Percentiles rank a stretch among this genome's conserved stretches.
Conservation (phyloP, 129 eudicot genomes). For the Flaveria robusta region DNA sequence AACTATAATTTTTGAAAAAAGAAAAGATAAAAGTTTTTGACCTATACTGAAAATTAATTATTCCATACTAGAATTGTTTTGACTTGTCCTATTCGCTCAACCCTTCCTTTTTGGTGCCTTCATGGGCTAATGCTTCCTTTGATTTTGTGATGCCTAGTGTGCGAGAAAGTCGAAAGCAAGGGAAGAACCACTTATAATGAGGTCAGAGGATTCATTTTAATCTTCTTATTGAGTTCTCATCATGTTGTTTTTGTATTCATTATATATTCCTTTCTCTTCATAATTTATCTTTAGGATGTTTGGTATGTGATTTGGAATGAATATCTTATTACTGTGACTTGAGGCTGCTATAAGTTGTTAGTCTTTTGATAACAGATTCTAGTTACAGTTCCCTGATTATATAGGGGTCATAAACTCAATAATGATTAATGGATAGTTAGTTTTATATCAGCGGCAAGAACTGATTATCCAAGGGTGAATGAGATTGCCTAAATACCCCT, state of each 20-base stretch:
- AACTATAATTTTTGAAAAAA: too few relatives aligned
- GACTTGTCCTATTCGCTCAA: not conserved
- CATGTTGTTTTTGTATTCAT: not conserved
- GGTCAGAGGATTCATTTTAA: slow-evolving; percentile 48
- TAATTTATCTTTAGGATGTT: not conserved
- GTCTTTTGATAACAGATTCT: slow-evolving; percentile 1
- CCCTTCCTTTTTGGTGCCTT: not conserved
- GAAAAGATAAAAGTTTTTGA: not conserved
- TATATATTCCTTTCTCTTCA: not conserved
- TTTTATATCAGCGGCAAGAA: slow-evolving; percentile 13
- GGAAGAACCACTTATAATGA: slow-evolving; percentile 87
- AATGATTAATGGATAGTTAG: not conserved
- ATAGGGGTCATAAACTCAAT: not conserved
- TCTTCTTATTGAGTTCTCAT: slow-evolving; percentile 19
- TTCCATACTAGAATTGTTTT: not conserved
- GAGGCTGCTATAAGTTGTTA: not conserved
- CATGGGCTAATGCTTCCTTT: slow-evolving; percentile 17
- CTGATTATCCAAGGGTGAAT: not conserved
- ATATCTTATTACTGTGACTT: not conserved
- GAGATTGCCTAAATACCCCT: not conserved
- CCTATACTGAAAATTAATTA: not conserved
- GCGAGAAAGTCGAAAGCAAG: slow-evolving; percentile 88
- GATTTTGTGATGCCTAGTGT: slow-evolving; percentile 43
- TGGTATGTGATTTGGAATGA: not conserved
- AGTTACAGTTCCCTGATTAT: not conserved